Base-by-base conservation (phyloP, 2,329 filamentous ascomycete genomes). In the Fusarium anguioides region DNA sequence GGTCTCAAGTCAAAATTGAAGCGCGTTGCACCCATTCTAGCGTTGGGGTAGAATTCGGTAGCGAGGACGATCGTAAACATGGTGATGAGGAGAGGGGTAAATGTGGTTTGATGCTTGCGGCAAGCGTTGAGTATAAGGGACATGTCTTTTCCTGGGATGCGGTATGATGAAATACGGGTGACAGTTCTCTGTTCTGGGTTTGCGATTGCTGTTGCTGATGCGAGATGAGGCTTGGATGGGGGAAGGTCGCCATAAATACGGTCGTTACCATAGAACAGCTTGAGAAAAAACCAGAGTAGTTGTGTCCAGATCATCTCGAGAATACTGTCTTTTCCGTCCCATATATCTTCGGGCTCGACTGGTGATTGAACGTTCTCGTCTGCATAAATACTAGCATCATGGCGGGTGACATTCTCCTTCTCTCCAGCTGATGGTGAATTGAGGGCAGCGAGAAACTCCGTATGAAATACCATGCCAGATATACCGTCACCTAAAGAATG, bases 11-110 rank as follows among this genome's bases (percentile, higher is more conserved):
- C 63, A 9, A 64, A 31, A 2, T 58, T 64, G 27, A 50, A 71
- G 8, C 60, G 41, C 1, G 54, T 42, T 1, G 60, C 46, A 14
- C 60, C 66, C 4, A 74, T 52, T 37, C 67, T 70, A 1, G 72
- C 72, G 8, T 71, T 46, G 0, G 70, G 72, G 24, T 72, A 74
- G 17, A 56, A 64, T 17, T 74, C 72, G 12, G 31, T 56, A 1
- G 63, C 63, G 6, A 74, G 42, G 1, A 70, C 64, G 29, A 51
- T 51, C 3, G 53, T 20, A 6, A 64, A n/a, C 45, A 67, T 47
- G 4, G 60, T 47, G 2, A 52, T 60, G 4, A 74, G 26, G 2
- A 74, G 52, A 2, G 72, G 70, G 1, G 72, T 74, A 14, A 74
- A 72, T 0, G 64, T 74, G 8, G 66, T 62, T 1, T 66, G 45